Conservation (phyloP, 2,329 filamentous ascomycete genomes). For the Didymella glomerata region DNA sequence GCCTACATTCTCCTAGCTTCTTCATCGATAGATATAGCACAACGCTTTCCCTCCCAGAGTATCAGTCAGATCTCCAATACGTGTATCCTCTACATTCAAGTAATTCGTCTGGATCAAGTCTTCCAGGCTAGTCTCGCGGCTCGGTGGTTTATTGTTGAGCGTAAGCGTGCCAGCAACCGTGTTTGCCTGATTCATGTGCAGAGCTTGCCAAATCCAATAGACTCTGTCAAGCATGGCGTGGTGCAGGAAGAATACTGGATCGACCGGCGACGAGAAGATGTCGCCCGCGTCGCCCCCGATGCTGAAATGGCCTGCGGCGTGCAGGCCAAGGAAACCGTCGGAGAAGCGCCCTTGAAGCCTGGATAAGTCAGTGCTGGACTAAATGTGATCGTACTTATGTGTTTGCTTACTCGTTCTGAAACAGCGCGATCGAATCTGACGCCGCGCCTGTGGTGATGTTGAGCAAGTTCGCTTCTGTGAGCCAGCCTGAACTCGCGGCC, state of each 20-base stretch:
- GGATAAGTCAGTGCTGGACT: background rate
- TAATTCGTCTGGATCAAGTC: conserved; percentile 53
- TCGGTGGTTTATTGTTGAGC: conserved; percentile 54
- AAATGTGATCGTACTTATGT: background rate
- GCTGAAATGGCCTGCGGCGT: conserved; percentile 51
- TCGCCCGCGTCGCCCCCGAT: conserved; percentile 50
- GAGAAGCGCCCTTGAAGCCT: conserved; percentile 26
- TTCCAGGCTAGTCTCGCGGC: conserved; percentile 56
- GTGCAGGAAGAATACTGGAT: conserved; percentile 55
- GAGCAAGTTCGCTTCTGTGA: conserved; percentile 43
- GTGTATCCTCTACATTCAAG: conserved; percentile 36
- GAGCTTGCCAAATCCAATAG: conserved; percentile 59
- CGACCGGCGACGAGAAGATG: conserved; percentile 55
- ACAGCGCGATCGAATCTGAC: conserved; percentile 41
- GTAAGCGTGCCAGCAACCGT: conserved; percentile 51
- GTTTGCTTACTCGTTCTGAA: conserved; percentile 44
- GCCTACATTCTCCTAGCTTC: background rate
- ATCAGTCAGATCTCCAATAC: conserved; percentile 51
- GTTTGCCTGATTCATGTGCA: conserved; percentile 26
- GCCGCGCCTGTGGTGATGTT: conserved; percentile 63
- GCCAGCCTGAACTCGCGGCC: conserved; percentile 23
- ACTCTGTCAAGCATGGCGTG: conserved; percentile 58
- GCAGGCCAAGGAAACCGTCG: conserved; percentile 46
- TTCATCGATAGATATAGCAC: conserved; percentile 55
- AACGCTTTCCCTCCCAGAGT: conserved; percentile 54